Evolutionary conservation across 352 stramenopile species (phyloP).

Genomic region (Globisporangium lucens): DNA sequence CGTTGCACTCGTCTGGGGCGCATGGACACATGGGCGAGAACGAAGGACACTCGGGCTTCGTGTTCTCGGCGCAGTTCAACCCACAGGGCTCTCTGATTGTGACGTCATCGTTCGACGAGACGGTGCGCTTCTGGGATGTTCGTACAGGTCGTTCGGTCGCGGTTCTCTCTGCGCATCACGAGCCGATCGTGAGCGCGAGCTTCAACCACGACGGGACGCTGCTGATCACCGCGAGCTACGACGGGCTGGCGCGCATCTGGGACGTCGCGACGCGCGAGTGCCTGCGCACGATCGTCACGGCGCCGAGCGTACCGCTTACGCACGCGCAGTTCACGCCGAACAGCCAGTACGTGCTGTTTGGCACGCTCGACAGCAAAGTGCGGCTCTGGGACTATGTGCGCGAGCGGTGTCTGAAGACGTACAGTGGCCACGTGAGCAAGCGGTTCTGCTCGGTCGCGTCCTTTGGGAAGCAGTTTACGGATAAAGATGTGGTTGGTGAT

Average conservation of each 20-base stretch:
- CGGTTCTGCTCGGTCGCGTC: conserved; percentile 87
- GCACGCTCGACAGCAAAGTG: conserved; percentile 89
- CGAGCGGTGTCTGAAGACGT: conserved; percentile 61
- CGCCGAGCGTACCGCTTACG: conserved; percentile 54
- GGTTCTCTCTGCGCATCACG: conserved; percentile 91
- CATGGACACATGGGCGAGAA: conserved; percentile 15
- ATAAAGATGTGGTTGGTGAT: not conserved
- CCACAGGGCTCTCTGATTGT: conserved; percentile 91
- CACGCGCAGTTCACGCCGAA: conserved; percentile 93
- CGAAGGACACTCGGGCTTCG: conserved; percentile 91
- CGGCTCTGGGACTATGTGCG: conserved; percentile 88
- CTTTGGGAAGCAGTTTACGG: conserved; percentile 38
- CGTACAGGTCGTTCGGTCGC: conserved; percentile 86
- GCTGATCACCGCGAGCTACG: conserved; percentile 81
- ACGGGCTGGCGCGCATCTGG: conserved; percentile 92
- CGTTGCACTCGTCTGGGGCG: not conserved
- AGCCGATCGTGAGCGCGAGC: conserved; percentile 92
- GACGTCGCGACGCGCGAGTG: conserved; percentile 95
- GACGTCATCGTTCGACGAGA: conserved; percentile 93
- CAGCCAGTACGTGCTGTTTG: conserved; percentile 90
- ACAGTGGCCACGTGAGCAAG: conserved; percentile 69
- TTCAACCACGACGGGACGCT: conserved; percentile 95
- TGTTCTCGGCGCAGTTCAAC: conserved; percentile 95
- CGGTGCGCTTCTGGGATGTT: conserved; percentile 95
- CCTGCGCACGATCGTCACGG: conserved; percentile 90